Conservation (phyloP, 257 asterid species). For the Jacaranda copaia region DNA sequence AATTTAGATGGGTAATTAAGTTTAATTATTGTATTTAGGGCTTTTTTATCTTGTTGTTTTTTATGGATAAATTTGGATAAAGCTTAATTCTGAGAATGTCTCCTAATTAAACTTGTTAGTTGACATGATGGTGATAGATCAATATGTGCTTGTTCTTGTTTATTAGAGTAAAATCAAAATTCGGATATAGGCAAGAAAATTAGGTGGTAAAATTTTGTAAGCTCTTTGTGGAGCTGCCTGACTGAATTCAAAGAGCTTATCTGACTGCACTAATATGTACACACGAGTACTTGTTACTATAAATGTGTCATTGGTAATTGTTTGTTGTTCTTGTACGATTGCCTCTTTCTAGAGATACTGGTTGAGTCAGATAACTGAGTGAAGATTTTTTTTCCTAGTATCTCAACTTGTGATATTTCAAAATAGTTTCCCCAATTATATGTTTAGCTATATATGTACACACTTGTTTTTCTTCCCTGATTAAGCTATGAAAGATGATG, state of each 20-base stretch:
- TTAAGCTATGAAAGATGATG: too few species aligned
- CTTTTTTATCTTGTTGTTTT: not conserved
- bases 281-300: conserved; percentile 13
- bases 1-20: conserved; percentile 22
- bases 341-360: conserved; percentile 28
- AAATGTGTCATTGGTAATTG: conserved; percentile 15
- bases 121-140: not conserved
- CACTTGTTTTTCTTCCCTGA: not conserved
- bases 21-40: conserved; percentile 11
- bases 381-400: not conserved
- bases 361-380: not conserved
- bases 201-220: conserved; percentile 21
- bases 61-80: not conserved
- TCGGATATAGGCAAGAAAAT: too few species aligned
- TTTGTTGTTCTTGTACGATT: conserved; percentile 28
- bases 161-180: conserved; percentile 7
- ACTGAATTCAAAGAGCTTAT: not conserved
- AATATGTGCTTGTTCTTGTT: not conserved
- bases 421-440: not conserved
- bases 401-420: not conserved
- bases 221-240: conserved; percentile 27
- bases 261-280: conserved; percentile 28
- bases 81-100: not conserved
- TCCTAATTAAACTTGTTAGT: not conserved
- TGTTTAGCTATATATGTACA: not conserved